Evolutionary conservation across 164 flowering plant species (phyloP), one percentile per base, ranked within the genome.

Genomic region (Umbilicus rupestris): DNA sequence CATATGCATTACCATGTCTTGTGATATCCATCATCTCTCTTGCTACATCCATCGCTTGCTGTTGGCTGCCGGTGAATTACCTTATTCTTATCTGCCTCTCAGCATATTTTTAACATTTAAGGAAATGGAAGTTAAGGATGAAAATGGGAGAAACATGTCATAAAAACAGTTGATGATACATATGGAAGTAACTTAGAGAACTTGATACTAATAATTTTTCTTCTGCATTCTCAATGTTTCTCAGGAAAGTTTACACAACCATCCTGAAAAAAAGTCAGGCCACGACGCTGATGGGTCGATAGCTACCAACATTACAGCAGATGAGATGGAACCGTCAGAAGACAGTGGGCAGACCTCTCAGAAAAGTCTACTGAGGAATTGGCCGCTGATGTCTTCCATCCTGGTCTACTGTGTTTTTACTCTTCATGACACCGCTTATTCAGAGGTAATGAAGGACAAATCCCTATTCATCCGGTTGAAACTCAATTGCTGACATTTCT

Each of bases 1-100:
- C 83, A 5, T 82, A 82, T 68, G 74, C 80, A 65, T 57, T 82
- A 68, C 83, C 85, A n/a, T 79, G 79, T 66, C 67, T 79, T 9
- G 35, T n/a, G 31, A 79, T 76, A 55, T 81, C 82, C 1, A 11
- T 77, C 41, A 75, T 79, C 39, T 81, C 82, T 4, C 22, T 77
- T 0, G 73, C 22, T 17, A 75, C 76, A 16, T 42, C 69, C 7
- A 65, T 81, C 35, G 66, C 70, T 45, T 63, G 67, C 26, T 66
- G n/a, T 46, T 77, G 81, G 81, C 69, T 81, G 63, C 85, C 81
- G 63, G 85, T 81, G 77, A 16, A 62, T 71, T 20, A 28, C 12
- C 14, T 17, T 47, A 47, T 45, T 45, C 17, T 10, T 45, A n/a
- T 7, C 8, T n/a, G 26, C 26, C 14, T 47, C 8, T 41, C 44